Evolutionary conservation across 805 yeast genomes (phyloP).

Genomic region (Yamadazyma paraphyllophila): DNA sequence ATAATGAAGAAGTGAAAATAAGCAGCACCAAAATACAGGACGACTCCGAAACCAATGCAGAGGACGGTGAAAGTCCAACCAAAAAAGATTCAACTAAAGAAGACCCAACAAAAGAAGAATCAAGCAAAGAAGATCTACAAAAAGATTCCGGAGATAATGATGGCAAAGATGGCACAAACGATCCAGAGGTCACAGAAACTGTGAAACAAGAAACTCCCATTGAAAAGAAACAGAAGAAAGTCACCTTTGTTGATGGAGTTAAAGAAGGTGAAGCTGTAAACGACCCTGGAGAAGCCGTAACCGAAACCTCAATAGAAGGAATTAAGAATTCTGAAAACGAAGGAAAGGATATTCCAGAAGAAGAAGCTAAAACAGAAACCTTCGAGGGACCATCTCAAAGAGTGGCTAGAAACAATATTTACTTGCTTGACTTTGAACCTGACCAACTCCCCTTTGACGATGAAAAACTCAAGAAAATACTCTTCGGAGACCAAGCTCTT

Average conservation of each 20-base stretch:
- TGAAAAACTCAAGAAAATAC: constrained; percentile 25
- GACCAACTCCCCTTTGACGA: constrained; percentile 28
- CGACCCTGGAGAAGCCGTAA: background rate
- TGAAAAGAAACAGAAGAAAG: constrained; percentile 11
- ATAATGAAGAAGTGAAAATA: too few species aligned
- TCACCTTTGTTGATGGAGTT: constrained; percentile 13
- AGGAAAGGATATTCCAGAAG: too few species aligned
- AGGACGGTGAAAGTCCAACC: too few species aligned
- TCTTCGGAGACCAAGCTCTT: constrained; percentile 63
- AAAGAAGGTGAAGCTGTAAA: constrained; percentile 6
- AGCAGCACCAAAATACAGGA: too few species aligned
- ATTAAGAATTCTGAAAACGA: background rate
- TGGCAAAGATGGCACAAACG: background rate
- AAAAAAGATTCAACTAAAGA: background rate
- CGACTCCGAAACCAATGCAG: background rate
- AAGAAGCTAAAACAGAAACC: constrained; percentile 21
- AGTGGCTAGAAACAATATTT: constrained; percentile 53
- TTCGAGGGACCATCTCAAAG: constrained; percentile 71
- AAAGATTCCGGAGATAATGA: background rate
- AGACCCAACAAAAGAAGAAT: background rate
- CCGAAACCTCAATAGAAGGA: background rate
- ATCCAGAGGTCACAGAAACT: background rate
- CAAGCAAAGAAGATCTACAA: too few species aligned
- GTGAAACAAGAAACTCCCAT: background rate
- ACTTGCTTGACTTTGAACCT: constrained; percentile 49